phyloP scores from a whole-genome alignment of 257 asterid genomes.

The Nicotiana tabacum region DNA sequence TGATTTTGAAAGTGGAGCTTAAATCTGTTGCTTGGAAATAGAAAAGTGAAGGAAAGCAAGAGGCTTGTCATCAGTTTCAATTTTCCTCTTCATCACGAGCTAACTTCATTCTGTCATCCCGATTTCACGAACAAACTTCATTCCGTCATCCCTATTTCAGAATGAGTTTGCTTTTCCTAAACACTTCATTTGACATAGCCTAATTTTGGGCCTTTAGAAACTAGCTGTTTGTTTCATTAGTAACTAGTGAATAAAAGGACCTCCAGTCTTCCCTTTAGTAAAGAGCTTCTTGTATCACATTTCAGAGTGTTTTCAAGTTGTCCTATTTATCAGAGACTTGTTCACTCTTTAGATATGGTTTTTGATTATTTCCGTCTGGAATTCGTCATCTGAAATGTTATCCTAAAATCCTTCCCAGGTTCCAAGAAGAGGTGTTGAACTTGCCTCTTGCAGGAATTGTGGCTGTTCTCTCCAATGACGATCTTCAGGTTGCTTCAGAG shows the following conservation, averaged over 20 bases:
- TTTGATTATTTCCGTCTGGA: background rate
- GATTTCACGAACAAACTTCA: too few relatives aligned
- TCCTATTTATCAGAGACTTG: background rate
- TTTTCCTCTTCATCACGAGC: background rate
- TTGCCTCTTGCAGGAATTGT: constrained; percentile 17
- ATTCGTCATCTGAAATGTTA: background rate
- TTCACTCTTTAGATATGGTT: background rate
- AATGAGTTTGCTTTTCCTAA: background rate
- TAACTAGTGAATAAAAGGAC: background rate
- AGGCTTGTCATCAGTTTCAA: background rate
- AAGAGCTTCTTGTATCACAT: background rate
- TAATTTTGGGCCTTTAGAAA: background rate
- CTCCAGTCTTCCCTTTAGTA: background rate
- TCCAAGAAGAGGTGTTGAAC: constrained; percentile 16
- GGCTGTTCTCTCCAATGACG: constrained; percentile 19
- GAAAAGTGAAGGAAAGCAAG: background rate
- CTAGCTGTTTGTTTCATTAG: background rate
- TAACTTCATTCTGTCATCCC: background rate
- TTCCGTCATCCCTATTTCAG: background rate
- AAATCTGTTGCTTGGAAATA: background rate
- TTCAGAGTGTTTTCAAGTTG: background rate
- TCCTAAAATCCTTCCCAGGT: constrained; percentile 12
- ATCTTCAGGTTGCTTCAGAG: constrained; percentile 20
- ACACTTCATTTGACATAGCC: background rate
- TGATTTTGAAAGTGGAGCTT: background rate